A percentile compares a stretch with the other conserved stretches of the same genome.
phyloP scores from a whole-genome alignment of 2,329 filamentous ascomycete genomes.

The Aspergillus sp. region DNA sequence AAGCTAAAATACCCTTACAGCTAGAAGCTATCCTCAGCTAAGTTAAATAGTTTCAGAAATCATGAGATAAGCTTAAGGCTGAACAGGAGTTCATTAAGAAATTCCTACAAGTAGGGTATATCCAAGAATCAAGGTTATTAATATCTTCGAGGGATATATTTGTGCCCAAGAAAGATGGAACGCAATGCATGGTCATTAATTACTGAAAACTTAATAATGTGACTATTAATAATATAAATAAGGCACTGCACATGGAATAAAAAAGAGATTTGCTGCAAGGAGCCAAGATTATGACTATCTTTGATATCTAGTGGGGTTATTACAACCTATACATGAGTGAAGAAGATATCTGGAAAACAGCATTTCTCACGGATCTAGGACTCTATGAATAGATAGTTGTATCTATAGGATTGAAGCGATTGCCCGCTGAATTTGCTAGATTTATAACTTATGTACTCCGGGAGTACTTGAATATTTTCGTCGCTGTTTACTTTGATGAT shows the following conservation, averaged over 20 bases:
- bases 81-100: neutral
- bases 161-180: neutral
- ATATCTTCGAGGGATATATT: neutral
- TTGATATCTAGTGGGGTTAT: conserved; percentile 3
- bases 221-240: neutral
- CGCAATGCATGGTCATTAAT: neutral
- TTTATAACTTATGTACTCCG: neutral
- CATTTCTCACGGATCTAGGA: neutral
- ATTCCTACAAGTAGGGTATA: neutral
- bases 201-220: neutral
- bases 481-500: conserved; percentile 2
- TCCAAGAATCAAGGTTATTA: neutral
- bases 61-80: too few relatives aligned
- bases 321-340: neutral
- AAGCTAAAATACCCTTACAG: too few relatives aligned
- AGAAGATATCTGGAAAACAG: neutral
- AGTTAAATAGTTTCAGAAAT: too few relatives aligned
- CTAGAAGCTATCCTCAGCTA: too few relatives aligned
- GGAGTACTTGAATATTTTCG: neutral
- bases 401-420: neutral
- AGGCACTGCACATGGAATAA: neutral
- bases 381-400: neutral
- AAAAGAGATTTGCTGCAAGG: neutral
- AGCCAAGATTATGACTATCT: neutral
- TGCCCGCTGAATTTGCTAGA: neutral